Conservation (phyloP, 2,329 filamentous ascomycete species). For the Fusarium lateritium region DNA sequence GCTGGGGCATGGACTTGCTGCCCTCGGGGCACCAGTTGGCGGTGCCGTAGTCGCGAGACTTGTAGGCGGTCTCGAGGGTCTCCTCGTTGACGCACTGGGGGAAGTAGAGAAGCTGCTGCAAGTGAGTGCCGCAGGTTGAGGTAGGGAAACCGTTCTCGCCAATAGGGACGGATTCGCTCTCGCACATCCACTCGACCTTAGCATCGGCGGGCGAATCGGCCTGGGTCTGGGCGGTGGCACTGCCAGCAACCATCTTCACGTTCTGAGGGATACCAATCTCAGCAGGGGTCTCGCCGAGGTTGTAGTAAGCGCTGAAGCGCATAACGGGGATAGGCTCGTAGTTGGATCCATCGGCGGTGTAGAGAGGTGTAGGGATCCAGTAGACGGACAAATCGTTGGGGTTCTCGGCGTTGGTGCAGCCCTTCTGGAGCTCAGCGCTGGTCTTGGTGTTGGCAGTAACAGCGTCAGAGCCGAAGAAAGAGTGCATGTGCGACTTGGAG, state of each 20-base stretch:
- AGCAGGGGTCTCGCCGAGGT: constrained; percentile 54
- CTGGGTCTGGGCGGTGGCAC: constrained; percentile 45
- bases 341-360: constrained; percentile 52
- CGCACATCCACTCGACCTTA: constrained; percentile 53
- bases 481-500: constrained; percentile 53
- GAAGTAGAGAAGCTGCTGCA: constrained; percentile 46
- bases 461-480: constrained; percentile 55
- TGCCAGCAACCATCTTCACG: constrained; percentile 59
- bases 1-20: constrained; percentile 63
- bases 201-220: constrained; percentile 45
- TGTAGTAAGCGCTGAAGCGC: constrained; percentile 64
- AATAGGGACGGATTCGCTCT: constrained; percentile 47
- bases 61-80: constrained; percentile 44
- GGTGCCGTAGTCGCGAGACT: constrained; percentile 33
- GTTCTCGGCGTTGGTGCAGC: constrained; percentile 62
- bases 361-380: constrained; percentile 61
- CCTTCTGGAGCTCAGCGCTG: constrained; percentile 54
- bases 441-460: constrained; percentile 51
- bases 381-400: constrained; percentile 63
- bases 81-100: constrained; percentile 44
- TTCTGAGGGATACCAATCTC: constrained; percentile 63
- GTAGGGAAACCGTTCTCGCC: constrained; percentile 42
- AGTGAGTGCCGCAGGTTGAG: constrained; percentile 35
- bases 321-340: constrained; percentile 51
- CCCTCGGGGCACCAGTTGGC: constrained; percentile 58